Percentiles rank a stretch among this genome's conserved stretches.
Evolutionary conservation across 2,329 filamentous ascomycete genomes (phyloP).

Genomic region (Aspergillus tubingensis): DNA sequence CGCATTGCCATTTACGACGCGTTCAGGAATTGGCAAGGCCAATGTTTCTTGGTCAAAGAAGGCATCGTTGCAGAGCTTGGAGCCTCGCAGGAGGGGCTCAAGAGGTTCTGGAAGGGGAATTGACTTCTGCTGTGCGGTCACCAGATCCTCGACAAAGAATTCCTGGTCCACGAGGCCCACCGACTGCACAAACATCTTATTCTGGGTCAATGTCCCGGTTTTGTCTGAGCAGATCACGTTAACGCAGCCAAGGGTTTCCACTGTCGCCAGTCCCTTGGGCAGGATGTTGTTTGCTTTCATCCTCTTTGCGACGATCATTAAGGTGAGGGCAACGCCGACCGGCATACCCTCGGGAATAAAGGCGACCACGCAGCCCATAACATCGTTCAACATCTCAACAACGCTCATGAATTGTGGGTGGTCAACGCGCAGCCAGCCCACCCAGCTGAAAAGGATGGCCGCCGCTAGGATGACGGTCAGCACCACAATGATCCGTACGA

Average conservation of each 20-base stretch:
- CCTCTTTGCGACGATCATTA: conserved; percentile 74
- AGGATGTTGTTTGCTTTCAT: conserved; percentile 76
- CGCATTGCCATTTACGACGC: conserved; percentile 72
- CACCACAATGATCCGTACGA: conserved; percentile 68
- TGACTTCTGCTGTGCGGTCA: conserved; percentile 12
- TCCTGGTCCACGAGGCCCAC: conserved; percentile 30
- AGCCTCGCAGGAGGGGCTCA: conserved; percentile 61
- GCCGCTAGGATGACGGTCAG: conserved; percentile 67
- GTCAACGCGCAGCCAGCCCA: conserved; percentile 65
- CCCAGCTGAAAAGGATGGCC: conserved; percentile 56
- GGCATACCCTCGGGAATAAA: conserved; percentile 79
- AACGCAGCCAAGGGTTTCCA: conserved; percentile 74
- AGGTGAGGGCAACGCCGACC: conserved; percentile 67
- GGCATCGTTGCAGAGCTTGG: conserved; percentile 72
- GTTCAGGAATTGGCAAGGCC: conserved; percentile 60
- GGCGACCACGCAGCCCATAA: conserved; percentile 71
- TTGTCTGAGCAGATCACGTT: conserved; percentile 78
- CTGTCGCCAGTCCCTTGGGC: conserved; percentile 77
- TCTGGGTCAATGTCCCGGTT: conserved; percentile 64
- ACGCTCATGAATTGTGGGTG: conserved; percentile 73
- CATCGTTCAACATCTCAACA: conserved; percentile 69
- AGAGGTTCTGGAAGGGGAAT: conserved; percentile 44
- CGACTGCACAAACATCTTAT: conserved; percentile 66
- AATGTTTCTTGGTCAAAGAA: conserved; percentile 70
- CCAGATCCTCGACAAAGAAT: conserved; percentile 23